Conservation (phyloP, 345 rosid species). For the Linum lewisii region DNA sequence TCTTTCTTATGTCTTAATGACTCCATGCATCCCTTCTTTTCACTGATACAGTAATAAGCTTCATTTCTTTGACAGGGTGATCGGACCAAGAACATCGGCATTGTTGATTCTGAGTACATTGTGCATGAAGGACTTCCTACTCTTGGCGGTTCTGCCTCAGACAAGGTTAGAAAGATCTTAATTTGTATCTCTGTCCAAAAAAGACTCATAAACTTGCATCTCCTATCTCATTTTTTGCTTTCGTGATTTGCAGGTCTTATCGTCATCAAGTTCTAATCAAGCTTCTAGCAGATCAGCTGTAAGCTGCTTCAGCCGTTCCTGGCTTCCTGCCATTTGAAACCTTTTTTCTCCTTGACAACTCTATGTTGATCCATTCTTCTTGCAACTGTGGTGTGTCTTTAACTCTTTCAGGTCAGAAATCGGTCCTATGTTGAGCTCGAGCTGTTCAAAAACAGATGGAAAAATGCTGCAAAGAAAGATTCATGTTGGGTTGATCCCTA, state of each 20-base stretch:
- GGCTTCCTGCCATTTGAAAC: not conserved
- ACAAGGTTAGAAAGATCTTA: slow-evolving; percentile 23
- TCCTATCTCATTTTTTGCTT: not conserved
- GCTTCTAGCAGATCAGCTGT: slow-evolving; percentile 41
- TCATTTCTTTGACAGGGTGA: slow-evolving; percentile 43
- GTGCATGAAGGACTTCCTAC: slow-evolving; percentile 57
- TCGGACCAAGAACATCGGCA: slow-evolving; percentile 54
- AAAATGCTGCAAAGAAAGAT: slow-evolving; percentile 48
- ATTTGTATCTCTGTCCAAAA: not conserved
- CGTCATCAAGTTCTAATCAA: slow-evolving; percentile 12
- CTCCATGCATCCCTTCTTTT: too few species aligned
- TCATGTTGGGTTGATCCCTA: slow-evolving; percentile 47
- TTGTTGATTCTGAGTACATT: slow-evolving; percentile 69
- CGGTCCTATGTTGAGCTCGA: slow-evolving; percentile 37
- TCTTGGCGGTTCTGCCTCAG: slow-evolving; percentile 40
- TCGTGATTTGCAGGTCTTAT: slow-evolving; percentile 20
- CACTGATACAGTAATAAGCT: slow-evolving; percentile 1
- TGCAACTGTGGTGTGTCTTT: slow-evolving; percentile 1
- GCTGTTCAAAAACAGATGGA: slow-evolving; percentile 64
- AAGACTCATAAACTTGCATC: not conserved
- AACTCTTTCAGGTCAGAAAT: slow-evolving; percentile 40
- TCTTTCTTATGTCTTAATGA: not conserved
- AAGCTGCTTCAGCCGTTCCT: slow-evolving; percentile 12
- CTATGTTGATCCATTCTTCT: not conserved
- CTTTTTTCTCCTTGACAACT: not conserved